phyloP scores from a whole-genome alignment of 441 rosid species.

The Gossypium davidsonii region DNA sequence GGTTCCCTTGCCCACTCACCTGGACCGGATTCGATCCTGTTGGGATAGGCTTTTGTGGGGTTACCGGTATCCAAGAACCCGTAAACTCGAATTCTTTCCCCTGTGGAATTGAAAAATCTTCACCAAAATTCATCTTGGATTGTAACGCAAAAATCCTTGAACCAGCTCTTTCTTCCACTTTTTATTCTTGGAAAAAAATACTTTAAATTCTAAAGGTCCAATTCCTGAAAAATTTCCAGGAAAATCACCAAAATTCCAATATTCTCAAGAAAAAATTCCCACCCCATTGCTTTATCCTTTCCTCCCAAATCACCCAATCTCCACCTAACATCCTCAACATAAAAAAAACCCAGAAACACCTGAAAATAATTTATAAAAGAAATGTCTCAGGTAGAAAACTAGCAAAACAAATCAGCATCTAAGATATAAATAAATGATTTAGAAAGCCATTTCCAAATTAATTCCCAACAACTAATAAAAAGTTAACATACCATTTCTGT shows the following conservation, averaged over 20 bases:
- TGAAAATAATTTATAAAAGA: not conserved
- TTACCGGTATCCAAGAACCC: conserved; percentile 46
- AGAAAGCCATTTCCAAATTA: conserved; percentile 19
- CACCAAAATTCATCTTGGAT: conserved; percentile 33
- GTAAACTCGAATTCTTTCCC: conserved; percentile 28
- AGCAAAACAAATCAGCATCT: conserved; percentile 19
- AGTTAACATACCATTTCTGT: conserved; percentile 11
- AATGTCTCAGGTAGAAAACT: not conserved
- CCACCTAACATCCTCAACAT: conserved; percentile 15
- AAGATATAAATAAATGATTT: conserved; percentile 31
- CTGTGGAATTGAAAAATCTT: conserved; percentile 30
- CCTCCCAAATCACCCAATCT: conserved; percentile 17
- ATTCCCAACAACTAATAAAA: conserved; percentile 22
- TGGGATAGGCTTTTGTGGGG: conserved; percentile 43
- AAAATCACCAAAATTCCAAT: not conserved
- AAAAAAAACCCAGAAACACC: conserved; percentile 11
- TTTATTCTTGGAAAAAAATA: not conserved
- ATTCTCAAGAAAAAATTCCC: not conserved
- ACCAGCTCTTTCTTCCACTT: not conserved
- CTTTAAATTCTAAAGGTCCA: not conserved
- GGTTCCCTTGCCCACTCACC: conserved; percentile 23
- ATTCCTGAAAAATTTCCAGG: conserved; percentile 2
- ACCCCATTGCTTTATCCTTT: conserved; percentile 22
- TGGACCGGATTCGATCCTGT: conserved; percentile 25
- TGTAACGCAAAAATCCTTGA: conserved; percentile 29